Evolutionary conservation across 192 early-diverging fungal species (phyloP).

Genomic region (Entophlyctis luteolus): DNA sequence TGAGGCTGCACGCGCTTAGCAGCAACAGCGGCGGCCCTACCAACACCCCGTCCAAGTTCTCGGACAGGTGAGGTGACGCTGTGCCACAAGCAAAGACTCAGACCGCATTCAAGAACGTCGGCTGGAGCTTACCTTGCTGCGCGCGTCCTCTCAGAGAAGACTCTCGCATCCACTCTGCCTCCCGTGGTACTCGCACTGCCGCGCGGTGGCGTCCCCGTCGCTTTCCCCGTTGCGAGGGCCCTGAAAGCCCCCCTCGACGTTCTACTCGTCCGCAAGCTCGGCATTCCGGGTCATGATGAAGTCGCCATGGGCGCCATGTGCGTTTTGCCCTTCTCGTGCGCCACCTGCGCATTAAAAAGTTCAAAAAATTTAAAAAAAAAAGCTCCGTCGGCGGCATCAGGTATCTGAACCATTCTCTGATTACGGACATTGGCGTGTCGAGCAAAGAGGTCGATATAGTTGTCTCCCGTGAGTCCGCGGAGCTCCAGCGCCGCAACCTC

Average conservation of each 20-base stretch:
- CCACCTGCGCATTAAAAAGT: neutral
- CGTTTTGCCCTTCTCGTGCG: neutral
- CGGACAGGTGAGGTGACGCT: too few species aligned
- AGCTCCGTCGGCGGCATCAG: slow-evolving; percentile 24
- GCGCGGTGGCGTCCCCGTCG: slow-evolving; percentile 43
- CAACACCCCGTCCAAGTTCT: too few species aligned
- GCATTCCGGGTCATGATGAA: slow-evolving; percentile 32
- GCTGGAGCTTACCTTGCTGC: neutral
- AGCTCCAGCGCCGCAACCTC: slow-evolving; percentile 29
- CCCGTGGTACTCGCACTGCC: slow-evolving; percentile 38
- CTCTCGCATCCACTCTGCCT: neutral
- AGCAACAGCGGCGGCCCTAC: too few species aligned
- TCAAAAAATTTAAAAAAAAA: too few species aligned
- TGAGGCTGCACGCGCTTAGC: too few species aligned
- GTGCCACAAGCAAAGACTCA: too few species aligned
- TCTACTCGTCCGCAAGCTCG: slow-evolving; percentile 39
- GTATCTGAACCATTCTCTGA: slow-evolving; percentile 19
- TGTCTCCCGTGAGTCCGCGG: slow-evolving; percentile 14
- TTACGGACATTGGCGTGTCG: slow-evolving; percentile 4
- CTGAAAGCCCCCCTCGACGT: slow-evolving; percentile 35
- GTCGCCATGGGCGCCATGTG: slow-evolving; percentile 39
- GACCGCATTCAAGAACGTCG: neutral
- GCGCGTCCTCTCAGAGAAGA: neutral
- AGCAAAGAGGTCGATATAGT: slow-evolving; percentile 12
- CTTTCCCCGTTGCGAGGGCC: slow-evolving; percentile 27